Conservation (phyloP, 2,329 filamentous ascomycete genomes). For the Dactylellina cionopaga region DNA sequence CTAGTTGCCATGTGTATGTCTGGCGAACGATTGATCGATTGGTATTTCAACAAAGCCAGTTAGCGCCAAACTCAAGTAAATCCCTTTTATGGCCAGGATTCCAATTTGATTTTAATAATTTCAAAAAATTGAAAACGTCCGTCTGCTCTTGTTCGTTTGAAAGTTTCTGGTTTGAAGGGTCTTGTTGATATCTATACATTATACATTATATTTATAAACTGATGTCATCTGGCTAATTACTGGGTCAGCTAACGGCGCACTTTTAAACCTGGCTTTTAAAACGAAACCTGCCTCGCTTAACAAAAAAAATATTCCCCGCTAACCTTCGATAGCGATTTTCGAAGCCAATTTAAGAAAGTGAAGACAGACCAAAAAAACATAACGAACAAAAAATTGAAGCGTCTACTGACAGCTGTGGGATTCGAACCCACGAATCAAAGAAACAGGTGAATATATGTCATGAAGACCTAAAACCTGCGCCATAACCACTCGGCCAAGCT, state of each 20-base stretch:
- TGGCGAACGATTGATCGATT: no score
- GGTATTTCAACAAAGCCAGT: neutral
- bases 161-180: no score
- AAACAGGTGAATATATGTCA: slow-evolving; percentile 49
- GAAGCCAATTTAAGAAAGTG: slow-evolving; percentile 30
- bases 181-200: no score
- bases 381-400: slow-evolving; percentile 15
- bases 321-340: slow-evolving; percentile 15
- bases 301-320: no score
- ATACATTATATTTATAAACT: no score
- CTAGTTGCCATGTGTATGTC: no score
- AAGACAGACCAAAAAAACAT: slow-evolving; percentile 2
- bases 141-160: no score
- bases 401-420: slow-evolving; percentile 47
- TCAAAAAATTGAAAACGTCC: no score
- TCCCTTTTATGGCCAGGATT: no score
- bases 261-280: neutral
- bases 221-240: no score
- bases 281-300: neutral
- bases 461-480: slow-evolving; percentile 47
- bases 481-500: slow-evolving; percentile 52
- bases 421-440: slow-evolving; percentile 53
- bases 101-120: no score
- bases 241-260: neutral
- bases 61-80: slow-evolving; percentile 2